These are phyloP conservation scores for Xylariaceae sp. DNA, from an alignment of 2,329 filamentous ascomycete genomes.

Conservation along the genomic window DNA sequence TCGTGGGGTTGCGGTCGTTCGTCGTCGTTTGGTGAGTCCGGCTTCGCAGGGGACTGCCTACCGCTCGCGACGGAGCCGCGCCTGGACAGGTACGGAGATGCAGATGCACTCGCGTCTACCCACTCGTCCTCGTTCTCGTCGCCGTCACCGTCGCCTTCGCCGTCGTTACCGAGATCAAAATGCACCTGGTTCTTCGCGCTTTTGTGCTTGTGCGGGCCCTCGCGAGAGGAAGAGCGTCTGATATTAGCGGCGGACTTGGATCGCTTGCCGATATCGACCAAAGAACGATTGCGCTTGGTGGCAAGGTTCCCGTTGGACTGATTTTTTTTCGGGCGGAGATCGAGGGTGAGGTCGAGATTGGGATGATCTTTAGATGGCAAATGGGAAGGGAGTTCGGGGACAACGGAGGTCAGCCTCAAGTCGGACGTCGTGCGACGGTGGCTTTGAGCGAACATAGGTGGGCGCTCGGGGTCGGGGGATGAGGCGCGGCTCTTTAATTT, in stretches of 20 bases:
- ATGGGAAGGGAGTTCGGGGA: slow-evolving; percentile 13
- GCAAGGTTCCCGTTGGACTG: slow-evolving; percentile 44
- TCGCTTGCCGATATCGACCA: slow-evolving; percentile 52
- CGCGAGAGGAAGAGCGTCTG: slow-evolving; percentile 51
- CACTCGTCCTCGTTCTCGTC: slow-evolving; percentile 58
- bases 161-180: slow-evolving; percentile 57
- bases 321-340: slow-evolving; percentile 46
- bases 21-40: slow-evolving; percentile 34
- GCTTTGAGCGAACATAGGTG: slow-evolving; percentile 31
- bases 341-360: slow-evolving; percentile 2
- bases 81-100: slow-evolving; percentile 54
- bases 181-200: slow-evolving; percentile 52
- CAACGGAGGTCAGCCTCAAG: slow-evolving; percentile 45
- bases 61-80: slow-evolving; percentile 48
- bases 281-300: slow-evolving; percentile 55
- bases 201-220: slow-evolving; percentile 43
- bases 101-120: slow-evolving; percentile 62
- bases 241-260: slow-evolving; percentile 49
- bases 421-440: slow-evolving; percentile 52
- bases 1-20: slow-evolving; percentile 17
- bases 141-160: slow-evolving; percentile 45
- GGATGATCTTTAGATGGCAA: slow-evolving; percentile 26
- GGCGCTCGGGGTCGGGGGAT: slow-evolving; percentile 42
- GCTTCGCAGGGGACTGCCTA: slow-evolving; percentile 44
- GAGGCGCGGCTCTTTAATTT: slow-evolving; percentile 43